These are phyloP conservation scores for Carex arenaria DNA, from an alignment of 202 grass and related monocot genomes.

Conservation along the genomic window DNA sequence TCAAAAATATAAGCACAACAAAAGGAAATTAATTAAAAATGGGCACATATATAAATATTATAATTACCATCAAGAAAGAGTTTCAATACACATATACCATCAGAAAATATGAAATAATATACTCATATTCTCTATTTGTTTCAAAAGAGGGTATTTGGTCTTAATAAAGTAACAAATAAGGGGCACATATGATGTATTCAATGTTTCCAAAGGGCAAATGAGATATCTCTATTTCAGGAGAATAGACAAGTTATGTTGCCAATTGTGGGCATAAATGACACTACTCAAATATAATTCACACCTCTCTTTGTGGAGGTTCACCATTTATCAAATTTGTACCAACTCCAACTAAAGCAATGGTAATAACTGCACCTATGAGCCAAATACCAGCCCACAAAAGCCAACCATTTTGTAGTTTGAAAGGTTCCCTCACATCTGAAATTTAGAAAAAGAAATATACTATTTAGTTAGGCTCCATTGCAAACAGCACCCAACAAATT, in stretches of 20 bases:
- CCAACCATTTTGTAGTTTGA: constrained; percentile 81
- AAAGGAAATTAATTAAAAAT: not conserved
- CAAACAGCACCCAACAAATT: not conserved
- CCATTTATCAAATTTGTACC: constrained; percentile 60
- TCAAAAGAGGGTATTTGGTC: not conserved
- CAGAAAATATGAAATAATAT: not conserved
- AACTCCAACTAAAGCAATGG: constrained; percentile 62
- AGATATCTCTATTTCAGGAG: not conserved
- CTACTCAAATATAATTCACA: constrained; percentile 11
- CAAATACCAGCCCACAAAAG: constrained; percentile 83
- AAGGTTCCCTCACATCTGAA: constrained; percentile 86
- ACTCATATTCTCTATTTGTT: not conserved
- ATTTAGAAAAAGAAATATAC: not conserved
- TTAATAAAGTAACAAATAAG: not conserved
- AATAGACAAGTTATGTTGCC: not conserved
- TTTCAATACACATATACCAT: not conserved
- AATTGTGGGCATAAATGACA: not conserved
- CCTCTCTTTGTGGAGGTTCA: constrained; percentile 85
- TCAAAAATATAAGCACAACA: constrained; percentile 23
- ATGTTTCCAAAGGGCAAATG: not conserved
- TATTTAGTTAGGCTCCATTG: not conserved
- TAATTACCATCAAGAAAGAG: not conserved
- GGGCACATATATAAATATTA: not conserved
- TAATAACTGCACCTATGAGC: constrained; percentile 58
- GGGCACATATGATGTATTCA: not conserved